phyloP scores from a whole-genome alignment of 306 rosid species.

The Prunus davidiana region DNA sequence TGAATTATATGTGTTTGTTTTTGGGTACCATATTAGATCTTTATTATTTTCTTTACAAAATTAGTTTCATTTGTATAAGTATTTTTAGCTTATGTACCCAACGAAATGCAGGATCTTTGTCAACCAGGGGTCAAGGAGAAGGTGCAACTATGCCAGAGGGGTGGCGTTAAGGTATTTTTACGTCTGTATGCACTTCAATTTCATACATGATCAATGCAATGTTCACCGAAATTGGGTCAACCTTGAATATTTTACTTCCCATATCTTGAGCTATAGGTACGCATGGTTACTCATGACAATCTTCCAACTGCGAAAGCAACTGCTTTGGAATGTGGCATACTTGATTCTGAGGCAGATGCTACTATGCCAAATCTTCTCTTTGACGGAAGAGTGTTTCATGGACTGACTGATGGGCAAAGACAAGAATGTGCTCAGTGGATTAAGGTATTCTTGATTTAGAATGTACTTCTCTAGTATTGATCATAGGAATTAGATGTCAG shows the following conservation, averaged over 20 bases:
- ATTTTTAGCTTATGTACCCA: too few relatives aligned
- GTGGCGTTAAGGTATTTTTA: constrained; percentile 68
- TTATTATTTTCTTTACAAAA: too few relatives aligned
- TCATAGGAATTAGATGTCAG: neutral
- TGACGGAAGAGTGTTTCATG: constrained; percentile 70
- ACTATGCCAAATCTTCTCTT: constrained; percentile 47
- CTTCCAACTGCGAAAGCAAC: constrained; percentile 81
- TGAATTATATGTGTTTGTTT: too few relatives aligned
- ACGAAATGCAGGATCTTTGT: constrained; percentile 51
- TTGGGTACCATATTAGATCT: too few relatives aligned
- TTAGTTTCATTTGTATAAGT: too few relatives aligned
- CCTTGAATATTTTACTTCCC: too few relatives aligned
- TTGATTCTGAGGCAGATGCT: constrained; percentile 37
- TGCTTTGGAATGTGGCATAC: constrained; percentile 82
- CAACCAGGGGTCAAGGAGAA: constrained; percentile 62
- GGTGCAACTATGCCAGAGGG: constrained; percentile 67
- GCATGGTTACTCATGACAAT: constrained; percentile 82
- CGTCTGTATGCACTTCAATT: too few relatives aligned
- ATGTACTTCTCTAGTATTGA: neutral
- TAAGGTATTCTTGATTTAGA: constrained; percentile 31
- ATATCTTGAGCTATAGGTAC: neutral
- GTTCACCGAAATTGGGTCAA: too few relatives aligned
- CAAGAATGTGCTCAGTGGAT: constrained; percentile 54
- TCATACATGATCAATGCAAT: too few relatives aligned
- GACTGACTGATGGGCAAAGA: constrained; percentile 41